Conservation (phyloP, 2,329 filamentous ascomycete species). For the Hansfordia pulvinata region DNA sequence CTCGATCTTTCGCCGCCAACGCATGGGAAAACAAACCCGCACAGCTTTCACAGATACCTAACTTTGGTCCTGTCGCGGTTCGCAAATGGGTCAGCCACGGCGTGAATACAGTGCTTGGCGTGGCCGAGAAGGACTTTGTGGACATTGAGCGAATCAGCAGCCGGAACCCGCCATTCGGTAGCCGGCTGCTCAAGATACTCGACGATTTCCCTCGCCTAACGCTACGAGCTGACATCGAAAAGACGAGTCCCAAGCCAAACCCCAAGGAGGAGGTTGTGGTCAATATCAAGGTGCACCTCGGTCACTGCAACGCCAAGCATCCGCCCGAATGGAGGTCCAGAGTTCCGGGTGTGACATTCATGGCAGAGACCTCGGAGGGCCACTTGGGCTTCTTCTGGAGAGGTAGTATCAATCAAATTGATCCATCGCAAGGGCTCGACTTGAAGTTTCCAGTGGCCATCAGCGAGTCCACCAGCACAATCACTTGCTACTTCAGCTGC, state of each 20-base stretch:
- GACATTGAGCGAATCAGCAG: slow-evolving; percentile 66
- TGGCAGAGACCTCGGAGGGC: slow-evolving; percentile 60
- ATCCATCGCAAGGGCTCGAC: slow-evolving; percentile 40
- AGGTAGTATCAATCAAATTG: slow-evolving; percentile 49
- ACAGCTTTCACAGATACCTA: slow-evolving; percentile 72
- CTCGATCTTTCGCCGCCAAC: slow-evolving; percentile 60
- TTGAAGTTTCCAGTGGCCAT: slow-evolving; percentile 46
- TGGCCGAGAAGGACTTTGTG: slow-evolving; percentile 52
- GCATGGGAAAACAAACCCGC: slow-evolving; percentile 72
- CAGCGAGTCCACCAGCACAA: slow-evolving; percentile 35
- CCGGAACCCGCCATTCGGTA: slow-evolving; percentile 73
- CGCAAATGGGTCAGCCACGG: slow-evolving; percentile 60
- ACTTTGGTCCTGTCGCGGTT: slow-evolving; percentile 62
- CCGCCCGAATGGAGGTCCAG: slow-evolving; percentile 49
- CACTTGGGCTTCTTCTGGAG: slow-evolving; percentile 55
- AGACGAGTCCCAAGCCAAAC: slow-evolving; percentile 16
- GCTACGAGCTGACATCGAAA: slow-evolving; percentile 23
- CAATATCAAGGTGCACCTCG: slow-evolving; percentile 51
- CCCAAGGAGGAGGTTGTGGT: slow-evolving; percentile 35
- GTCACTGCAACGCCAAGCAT: slow-evolving; percentile 54
- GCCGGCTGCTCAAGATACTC: slow-evolving; percentile 50
- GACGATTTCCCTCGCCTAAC: slow-evolving; percentile 53
- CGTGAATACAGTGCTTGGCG: slow-evolving; percentile 56
- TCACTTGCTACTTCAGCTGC: slow-evolving; percentile 63
- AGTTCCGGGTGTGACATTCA: slow-evolving; percentile 56